Percentiles rank a stretch among this genome's conserved stretches.
Conservation (phyloP, 2,329 filamentous ascomycete genomes). For the Alternaria ethzedia region DNA sequence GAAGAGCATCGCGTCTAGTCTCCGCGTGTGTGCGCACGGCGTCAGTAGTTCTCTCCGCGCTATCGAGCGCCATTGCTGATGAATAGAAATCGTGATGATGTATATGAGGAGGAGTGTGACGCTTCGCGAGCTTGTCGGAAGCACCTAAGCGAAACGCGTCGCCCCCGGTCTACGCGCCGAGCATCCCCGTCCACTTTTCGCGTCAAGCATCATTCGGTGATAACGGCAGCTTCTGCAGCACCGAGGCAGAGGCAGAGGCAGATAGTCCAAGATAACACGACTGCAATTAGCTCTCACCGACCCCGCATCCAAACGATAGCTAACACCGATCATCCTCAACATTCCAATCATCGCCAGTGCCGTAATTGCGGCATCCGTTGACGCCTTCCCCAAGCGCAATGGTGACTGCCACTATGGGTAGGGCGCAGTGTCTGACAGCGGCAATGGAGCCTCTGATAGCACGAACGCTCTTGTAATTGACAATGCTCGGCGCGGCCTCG, state of each 20-base stretch:
- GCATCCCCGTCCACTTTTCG: not conserved
- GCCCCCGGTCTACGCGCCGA: not conserved
- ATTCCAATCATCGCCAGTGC: not conserved
- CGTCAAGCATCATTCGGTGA: not conserved
- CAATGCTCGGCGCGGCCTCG: constrained; percentile 9
- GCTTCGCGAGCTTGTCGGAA: not conserved
- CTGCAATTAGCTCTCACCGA: not conserved
- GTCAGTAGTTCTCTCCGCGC: not conserved
- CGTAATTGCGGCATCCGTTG: not conserved
- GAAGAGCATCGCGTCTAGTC: not conserved
- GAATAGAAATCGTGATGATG: not conserved
- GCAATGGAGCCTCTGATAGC: not conserved
- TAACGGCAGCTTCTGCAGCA: not conserved
- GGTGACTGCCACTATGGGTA: not conserved
- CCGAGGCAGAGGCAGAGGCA: not conserved
- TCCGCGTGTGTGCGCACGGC: not conserved
- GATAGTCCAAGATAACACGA: not conserved
- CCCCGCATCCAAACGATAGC: constrained; percentile 1
- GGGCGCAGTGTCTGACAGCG: not conserved
- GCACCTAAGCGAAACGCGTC: not conserved
- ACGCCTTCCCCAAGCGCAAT: not conserved
- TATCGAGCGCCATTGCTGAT: not conserved
- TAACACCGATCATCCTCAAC: constrained; percentile 1
- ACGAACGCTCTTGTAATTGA: not conserved
- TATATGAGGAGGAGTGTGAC: not conserved